Base-by-base conservation (phyloP, 2,329 filamentous ascomycete species). In the Aureobasidium zeae region DNA sequence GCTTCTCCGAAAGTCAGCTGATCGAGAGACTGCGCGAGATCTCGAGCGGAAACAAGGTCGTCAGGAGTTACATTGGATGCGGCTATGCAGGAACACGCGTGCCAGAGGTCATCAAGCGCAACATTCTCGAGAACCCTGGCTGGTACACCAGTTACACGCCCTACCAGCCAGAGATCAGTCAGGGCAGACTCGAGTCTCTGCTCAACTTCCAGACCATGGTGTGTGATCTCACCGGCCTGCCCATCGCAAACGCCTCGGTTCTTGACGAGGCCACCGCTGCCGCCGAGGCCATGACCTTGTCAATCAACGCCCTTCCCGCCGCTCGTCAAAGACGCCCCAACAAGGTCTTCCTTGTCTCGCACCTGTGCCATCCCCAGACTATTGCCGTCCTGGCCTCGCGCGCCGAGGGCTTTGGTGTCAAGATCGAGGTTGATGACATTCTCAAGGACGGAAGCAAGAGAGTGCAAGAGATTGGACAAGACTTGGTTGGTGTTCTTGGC, bases 81-180 rank as follows among this genome's bases (percentile, higher is more conserved):
- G 89, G 89, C 46, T 96, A 95, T 71, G 86, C 89, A 52, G 81
- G 79, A 25, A 89, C 86, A n/a, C 75, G 82, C 53, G 82, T 85
- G 1, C 89, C 89, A 4, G 77, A 86, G 45, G 88, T 95, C 46
- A 94, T 96, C 62, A 86, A 91, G 71, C 76, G 88, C 53, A 95
- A 95, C 60, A 74, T 96, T 4, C 69, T 96, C 47, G 87, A 96
- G 71, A 89, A 83, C 61, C 89, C 89, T 4, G 87, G 81, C 8
- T 96, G 89, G 89, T 96, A 96, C 63, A 96, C 89, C 29, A 94
- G 87, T 67, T 95, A 96, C 64, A 95, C 89, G 0, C 89, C 89
- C 12, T 96, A 95, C 65, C 89, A 96, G 68, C 83, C 89, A 2
- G 89, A 96, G 67, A 94, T 96, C 69, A 94, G 87, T 62, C 89